A percentile compares a stretch with the other conserved stretches of the same genome.
phyloP scores from a whole-genome alignment of 2,329 filamentous ascomycete species.

The Colletotrichum sp. region DNA sequence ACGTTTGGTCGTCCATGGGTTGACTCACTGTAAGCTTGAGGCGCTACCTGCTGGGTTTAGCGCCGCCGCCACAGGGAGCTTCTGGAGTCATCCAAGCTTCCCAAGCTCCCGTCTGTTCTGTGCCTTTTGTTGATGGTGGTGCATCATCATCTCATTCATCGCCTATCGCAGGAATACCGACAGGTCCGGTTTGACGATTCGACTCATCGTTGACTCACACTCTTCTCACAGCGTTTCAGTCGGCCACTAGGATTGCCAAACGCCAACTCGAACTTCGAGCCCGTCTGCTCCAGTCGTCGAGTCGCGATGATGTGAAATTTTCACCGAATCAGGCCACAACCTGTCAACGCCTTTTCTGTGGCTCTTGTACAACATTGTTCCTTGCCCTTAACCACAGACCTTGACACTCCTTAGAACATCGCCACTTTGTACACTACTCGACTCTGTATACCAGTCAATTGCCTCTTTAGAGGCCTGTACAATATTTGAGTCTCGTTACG shows the following conservation, averaged over 20 bases:
- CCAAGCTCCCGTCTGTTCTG: background rate
- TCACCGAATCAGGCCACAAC: background rate
- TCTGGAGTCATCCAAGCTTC: background rate
- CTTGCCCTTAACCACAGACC: background rate
- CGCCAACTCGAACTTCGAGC: background rate
- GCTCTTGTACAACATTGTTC: background rate
- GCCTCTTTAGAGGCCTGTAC: background rate
- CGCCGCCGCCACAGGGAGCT: constrained; percentile 1
- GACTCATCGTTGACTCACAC: constrained; percentile 15
- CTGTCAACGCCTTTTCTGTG: background rate
- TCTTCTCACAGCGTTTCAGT: background rate
- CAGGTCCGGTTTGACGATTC: background rate
- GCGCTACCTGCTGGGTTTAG: background rate
- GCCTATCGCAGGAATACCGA: background rate
- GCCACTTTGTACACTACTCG: background rate
- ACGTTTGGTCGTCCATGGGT: background rate
- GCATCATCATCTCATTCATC: background rate
- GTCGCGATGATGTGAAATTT: background rate
- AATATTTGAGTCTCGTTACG: background rate
- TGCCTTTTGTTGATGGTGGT: background rate
- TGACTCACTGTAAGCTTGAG: background rate
- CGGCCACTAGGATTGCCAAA: background rate
- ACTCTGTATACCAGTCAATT: background rate
- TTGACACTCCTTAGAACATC: background rate
- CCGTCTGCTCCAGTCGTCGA: background rate